A percentile compares a stretch with the other conserved stretches of the same genome.
Evolutionary conservation across 2,329 filamentous ascomycete genomes (phyloP).

Genomic region (Aspergillus niger): DNA sequence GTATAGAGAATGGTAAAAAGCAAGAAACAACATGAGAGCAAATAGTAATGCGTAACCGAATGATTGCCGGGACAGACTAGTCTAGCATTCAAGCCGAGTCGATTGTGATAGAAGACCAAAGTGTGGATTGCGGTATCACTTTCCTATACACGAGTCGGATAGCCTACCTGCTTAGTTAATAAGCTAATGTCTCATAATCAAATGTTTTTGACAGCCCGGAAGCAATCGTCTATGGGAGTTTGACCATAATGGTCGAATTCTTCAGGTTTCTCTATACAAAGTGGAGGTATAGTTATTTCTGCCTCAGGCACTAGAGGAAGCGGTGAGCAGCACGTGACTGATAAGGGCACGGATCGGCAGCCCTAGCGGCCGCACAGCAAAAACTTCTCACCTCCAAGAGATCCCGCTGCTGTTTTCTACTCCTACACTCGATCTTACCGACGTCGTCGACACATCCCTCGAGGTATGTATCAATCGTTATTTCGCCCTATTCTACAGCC

Average conservation of each 20-base stretch:
- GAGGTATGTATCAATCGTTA: constrained; percentile 44
- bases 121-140: too few species aligned
- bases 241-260: too few species aligned
- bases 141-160: too few species aligned
- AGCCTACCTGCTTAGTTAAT: too few species aligned
- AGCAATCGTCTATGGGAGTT: too few species aligned
- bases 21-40: background rate
- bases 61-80: background rate
- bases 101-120: too few species aligned
- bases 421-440: constrained; percentile 30
- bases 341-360: constrained; percentile 31
- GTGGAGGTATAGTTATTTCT: background rate
- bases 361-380: constrained; percentile 38
- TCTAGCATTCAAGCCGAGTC: too few species aligned
- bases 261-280: background rate
- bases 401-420: background rate
- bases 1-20: constrained; percentile 23
- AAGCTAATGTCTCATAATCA: too few species aligned
- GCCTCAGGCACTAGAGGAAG: constrained; percentile 18
- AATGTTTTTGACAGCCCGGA: too few species aligned
- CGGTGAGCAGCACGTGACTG: constrained; percentile 28
- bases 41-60: background rate
- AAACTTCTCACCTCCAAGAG: constrained; percentile 24
- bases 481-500: constrained; percentile 32
- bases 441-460: constrained; percentile 32